Evolutionary conservation across 1,139 yeast species (phyloP), one percentile per base, ranked within the genome.

Genomic region (Diutina neorugosa): DNA sequence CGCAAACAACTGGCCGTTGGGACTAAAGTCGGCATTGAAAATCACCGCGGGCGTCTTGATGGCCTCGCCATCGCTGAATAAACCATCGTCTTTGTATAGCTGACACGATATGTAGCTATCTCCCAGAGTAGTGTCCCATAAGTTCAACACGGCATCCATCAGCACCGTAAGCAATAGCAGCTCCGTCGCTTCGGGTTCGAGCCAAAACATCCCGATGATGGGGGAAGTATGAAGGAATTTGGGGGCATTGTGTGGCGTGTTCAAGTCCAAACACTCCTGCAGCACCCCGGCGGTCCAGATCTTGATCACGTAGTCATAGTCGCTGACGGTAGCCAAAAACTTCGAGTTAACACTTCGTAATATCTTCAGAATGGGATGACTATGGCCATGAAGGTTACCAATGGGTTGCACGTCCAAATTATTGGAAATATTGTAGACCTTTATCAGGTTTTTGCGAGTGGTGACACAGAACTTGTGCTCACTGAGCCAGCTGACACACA

Each of bases 271-370:
- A n/a, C 66, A 62, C 40, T 71, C 74, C 54, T 77, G 80, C 20
- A 80, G 67, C 27, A 81, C 76, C 21, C 78, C 76, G 34, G 87
- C 82, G 60, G 75, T 77, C 96, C 96, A 90, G 16, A 89, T 71
- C 59, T 88, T 78, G 11, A 89, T 73, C 0, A 78, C 69, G 55
- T 79, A 77, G 63, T 90, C 96, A 46, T 58, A 62, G 63, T 87
- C 96, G 1, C 94, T 82, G 14, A 87, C 82, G 1, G 91, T 81
- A 1, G 89, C 82, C 50, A 90, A 70, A 46, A 84, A 65, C 57
- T 78, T 80, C 4, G 78, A 69, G 2, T 65, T 63, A 1, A 65
- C 58, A 59, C 84, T 81, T 63, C 84, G 87, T 46, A 69, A 67
- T 16, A 86, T 69, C 3, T 69, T 69, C n/a, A 86, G 75, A 14